Base-by-base conservation (phyloP, 2,329 filamentous ascomycete species). In the Metarhizium sp. region DNA sequence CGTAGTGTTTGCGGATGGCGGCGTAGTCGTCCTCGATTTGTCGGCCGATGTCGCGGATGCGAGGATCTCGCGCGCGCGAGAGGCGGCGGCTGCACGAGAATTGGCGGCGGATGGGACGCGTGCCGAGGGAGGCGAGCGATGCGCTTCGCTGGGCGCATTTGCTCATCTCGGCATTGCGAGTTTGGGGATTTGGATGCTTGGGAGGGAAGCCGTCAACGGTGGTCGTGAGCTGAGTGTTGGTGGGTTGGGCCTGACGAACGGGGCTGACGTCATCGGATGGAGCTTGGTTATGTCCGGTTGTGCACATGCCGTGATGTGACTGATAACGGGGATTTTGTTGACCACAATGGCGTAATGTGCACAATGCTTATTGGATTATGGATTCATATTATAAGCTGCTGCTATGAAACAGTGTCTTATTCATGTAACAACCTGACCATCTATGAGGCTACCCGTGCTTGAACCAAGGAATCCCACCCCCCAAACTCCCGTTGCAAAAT, bases 21-120 rank as follows among this genome's bases (percentile, higher is more conserved):
- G 76, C 75, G 62, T 75, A 79, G 25, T 78, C 76, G 54, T 78
- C 71, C 42, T 68, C 67, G 51, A 79, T 77, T 57, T 71, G 60
- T 6, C 5, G 57, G n/a, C 34, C 55, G 10, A 54, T 38, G 20
- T 53, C 32, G 29, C 38, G 53, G 32, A 53, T 36, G 51, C 49
- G 58, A 47, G 53, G 30, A n/a, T 57, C 58, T 38, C 45, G 18
- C 13, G 55, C 45, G 40, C 49, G 57, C 7, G 18, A 45, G 8
- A 25, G 14, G 8, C 11, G 36, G 13, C 7, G 7, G 50, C 25
- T 54, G 52, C 10, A 48, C 30, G 51, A 25, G 32, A 11, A 38
- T 18, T 25, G 45, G 32, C 2, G 30, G 29, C 25, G 45, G 45
- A 4, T 10, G 20, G 25, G 45, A 30, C 6, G 20, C 10, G 25